Base-by-base conservation (phyloP, 805 yeast species). In the Scheffersomyces coipomensis region DNA sequence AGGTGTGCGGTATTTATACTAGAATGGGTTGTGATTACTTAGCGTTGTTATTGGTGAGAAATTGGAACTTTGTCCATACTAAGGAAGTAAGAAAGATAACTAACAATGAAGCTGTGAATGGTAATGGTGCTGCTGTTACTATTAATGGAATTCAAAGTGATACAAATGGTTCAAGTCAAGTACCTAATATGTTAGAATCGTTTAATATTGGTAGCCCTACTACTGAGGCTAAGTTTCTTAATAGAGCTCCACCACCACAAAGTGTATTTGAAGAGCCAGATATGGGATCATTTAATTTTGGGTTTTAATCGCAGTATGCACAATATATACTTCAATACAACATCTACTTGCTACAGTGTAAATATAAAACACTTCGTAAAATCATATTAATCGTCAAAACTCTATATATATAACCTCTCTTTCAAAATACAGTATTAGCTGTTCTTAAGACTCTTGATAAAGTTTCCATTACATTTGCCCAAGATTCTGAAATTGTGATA, bases 21-120 rank as follows among this genome's bases (percentile, higher is more conserved):
- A 70, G 95, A 41, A 88, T 90, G 96, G 98, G 98, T 0, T 90
- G 98, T 62, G 95, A 90, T 51, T 77, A 81, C 43, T 58, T 91
- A 30, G 81, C 89, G 0, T 54, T 86, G 18, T 73, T 79, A 37
- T 57, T 89, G 33, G 66, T 84, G 1, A 69, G 68, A 34, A 78
- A 76, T 43, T 90, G 97, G 97, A 63, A 64, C 22, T 89, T 88
- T 53, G 39, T 48, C 29, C 45, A 48, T 27, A 44, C 35, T 19
- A 51, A 46, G 33, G 27, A 37, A 40, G 16, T 22, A 40, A 9
- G 38, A 37, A 23, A 37, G 43, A 40, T 37, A n/a, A 24, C 37
- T 4, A 19, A 4, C 5, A 30, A 22, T 26, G n/a, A n/a, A n/a
- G n/a, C n/a, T n/a, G n/a, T n/a, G n/a, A 16, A 25, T 2, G 5